phyloP scores from a whole-genome alignment of 2,329 filamentous ascomycete species.

The Alternaria conjuncta region DNA sequence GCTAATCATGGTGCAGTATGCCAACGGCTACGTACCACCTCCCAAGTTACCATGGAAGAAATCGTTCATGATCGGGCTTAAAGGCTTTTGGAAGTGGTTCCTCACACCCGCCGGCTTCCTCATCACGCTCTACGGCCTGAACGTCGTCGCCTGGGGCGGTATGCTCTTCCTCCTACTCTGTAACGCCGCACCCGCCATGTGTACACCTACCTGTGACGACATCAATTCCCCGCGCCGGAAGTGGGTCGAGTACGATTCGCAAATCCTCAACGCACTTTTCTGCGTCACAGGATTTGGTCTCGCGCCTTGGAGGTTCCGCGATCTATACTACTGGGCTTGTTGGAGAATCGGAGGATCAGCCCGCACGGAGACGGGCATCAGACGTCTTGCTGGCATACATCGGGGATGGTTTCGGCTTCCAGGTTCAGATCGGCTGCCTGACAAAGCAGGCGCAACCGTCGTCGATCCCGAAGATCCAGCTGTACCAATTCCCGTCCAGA shows the following conservation, averaged over 20 bases:
- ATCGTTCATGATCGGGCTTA: constrained; percentile 63
- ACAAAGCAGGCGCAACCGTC: constrained; percentile 27
- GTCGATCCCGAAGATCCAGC: constrained; percentile 50
- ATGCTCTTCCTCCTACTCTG: constrained; percentile 88
- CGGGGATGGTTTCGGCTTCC: constrained; percentile 76
- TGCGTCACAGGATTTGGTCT: constrained; percentile 86
- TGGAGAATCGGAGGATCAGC: constrained; percentile 63
- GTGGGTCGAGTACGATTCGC: constrained; percentile 86
- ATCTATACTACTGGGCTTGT: constrained; percentile 74
- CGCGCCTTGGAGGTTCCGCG: constrained; percentile 82
- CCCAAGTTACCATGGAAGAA: constrained; percentile 61
- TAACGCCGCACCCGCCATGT: constrained; percentile 77
- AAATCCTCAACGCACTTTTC: constrained; percentile 84
- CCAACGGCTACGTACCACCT: constrained; percentile 52
- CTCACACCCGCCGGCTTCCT: constrained; percentile 77
- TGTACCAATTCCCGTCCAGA: constrained; percentile 69
- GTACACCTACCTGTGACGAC: constrained; percentile 71
- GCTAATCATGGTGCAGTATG: constrained; percentile 28
- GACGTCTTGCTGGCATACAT: constrained; percentile 76
- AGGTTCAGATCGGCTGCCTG: constrained; percentile 65
- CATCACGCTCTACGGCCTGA: constrained; percentile 79
- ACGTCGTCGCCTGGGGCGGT: constrained; percentile 86
- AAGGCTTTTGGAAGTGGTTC: constrained; percentile 74
- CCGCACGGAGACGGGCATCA: constrained; percentile 59
- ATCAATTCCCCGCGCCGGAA: constrained; percentile 77